A percentile compares a stretch with the other conserved stretches of the same genome.
phyloP scores from a whole-genome alignment of 2,329 filamentous ascomycete species.

The Aureobasidium namibiae region DNA sequence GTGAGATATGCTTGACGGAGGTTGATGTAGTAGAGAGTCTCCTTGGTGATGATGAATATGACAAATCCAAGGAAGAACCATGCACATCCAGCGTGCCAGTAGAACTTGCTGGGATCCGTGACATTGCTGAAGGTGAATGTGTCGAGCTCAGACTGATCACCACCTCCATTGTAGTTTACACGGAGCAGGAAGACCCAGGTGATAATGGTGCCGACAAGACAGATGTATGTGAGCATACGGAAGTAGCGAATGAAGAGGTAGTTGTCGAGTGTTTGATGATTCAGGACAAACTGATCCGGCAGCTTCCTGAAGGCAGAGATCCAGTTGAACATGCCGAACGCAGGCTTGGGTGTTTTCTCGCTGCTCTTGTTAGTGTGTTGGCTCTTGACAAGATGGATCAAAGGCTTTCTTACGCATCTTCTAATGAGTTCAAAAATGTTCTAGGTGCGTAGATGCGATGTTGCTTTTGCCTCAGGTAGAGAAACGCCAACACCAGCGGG shows the following conservation, averaged over 20 bases:
- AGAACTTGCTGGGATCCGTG: slow-evolving; percentile 32
- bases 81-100: slow-evolving; percentile 33
- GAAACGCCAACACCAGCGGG: slow-evolving; percentile 37
- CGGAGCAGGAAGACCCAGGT: slow-evolving; percentile 41
- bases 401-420: slow-evolving; percentile 2
- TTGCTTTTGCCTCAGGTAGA: slow-evolving; percentile 36
- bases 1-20: slow-evolving; percentile 39
- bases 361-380: slow-evolving; percentile 17
- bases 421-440: slow-evolving; percentile 19
- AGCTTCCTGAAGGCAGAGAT: slow-evolving; percentile 34
- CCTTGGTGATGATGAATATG: slow-evolving; percentile 37
- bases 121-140: slow-evolving; percentile 30
- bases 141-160: slow-evolving; percentile 19
- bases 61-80: slow-evolving; percentile 35
- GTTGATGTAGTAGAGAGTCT: slow-evolving; percentile 37
- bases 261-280: slow-evolving; percentile 38
- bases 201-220: slow-evolving; percentile 35
- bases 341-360: slow-evolving; percentile 40
- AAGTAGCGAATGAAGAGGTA: slow-evolving; percentile 41
- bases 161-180: slow-evolving; percentile 33
- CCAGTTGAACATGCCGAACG: slow-evolving; percentile 44
- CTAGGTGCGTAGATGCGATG: slow-evolving; percentile 32
- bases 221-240: slow-evolving; percentile 34
- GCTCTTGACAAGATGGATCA: neutral
- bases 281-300: slow-evolving; percentile 36